A percentile compares a stretch with the other conserved stretches of the same genome.
phyloP scores from a whole-genome alignment of 768 basidiomycete genomes.

The Astraeus odoratus region DNA sequence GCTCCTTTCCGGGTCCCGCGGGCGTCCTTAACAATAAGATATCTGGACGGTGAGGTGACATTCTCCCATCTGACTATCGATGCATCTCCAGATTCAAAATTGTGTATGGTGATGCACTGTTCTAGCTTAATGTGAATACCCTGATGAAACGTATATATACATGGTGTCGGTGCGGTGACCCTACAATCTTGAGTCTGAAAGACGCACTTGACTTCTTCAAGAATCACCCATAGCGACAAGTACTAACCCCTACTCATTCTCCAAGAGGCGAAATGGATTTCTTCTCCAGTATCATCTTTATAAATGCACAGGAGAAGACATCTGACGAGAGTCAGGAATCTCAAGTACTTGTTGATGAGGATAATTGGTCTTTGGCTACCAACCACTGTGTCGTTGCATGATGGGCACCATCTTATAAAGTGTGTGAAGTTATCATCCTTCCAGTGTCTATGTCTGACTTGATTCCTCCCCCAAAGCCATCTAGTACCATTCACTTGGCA shows the following conservation, averaged over 20 bases:
- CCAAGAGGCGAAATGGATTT: conserved; percentile 19
- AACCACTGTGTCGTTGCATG: conserved; percentile 15
- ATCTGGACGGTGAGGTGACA: conserved; percentile 1
- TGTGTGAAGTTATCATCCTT: conserved; percentile 5
- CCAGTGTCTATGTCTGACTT: conserved; percentile 1
- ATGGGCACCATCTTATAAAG: conserved; percentile 5
- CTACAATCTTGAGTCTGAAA: conserved; percentile 1
- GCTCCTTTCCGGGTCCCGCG: too few relatives aligned
- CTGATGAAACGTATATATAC: conserved; percentile 12
- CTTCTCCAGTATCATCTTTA: conserved; percentile 2
- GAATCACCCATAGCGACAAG: conserved; percentile 3
- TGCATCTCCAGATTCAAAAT: background rate
- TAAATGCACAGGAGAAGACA: background rate
- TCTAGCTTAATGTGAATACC: conserved; percentile 5
- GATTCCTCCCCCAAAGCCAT: background rate
- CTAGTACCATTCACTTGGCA: background rate
- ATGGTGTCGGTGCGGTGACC: background rate
- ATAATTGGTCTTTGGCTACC: background rate
- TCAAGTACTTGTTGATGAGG: conserved; percentile 11
- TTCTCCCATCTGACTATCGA: conserved; percentile 3
- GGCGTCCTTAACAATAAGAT: conserved; percentile 15
- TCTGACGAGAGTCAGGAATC: conserved; percentile 1
- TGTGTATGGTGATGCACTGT: conserved; percentile 1
- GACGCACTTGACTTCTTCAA: conserved; percentile 3
- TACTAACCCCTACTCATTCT: background rate